Base-by-base conservation (phyloP, 1,284 basidiomycete species). In the Cryptococcus sp. region DNA sequence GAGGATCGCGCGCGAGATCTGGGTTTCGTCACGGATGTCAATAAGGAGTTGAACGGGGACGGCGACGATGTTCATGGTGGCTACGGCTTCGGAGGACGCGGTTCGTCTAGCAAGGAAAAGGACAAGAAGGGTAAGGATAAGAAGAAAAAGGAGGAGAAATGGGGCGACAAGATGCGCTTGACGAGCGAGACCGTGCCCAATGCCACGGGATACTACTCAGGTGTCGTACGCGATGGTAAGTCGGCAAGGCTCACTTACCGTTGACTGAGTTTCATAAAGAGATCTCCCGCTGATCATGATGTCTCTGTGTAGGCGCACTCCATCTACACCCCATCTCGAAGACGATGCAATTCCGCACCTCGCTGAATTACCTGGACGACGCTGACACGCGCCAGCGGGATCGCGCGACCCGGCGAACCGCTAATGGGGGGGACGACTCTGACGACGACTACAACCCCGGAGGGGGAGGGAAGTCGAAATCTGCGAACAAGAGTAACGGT, bases 111-210 rank as follows among this genome's bases (percentile, higher is more conserved):
- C 17, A 62, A 66, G 47, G 60, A 61, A 23, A 67, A 65, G 50
- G 56, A 61, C 25, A 69, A 62, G 58, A 69, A 67, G 54, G 63
- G 58, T 7, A 68, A 57, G 52, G 60, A 56, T 40, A 60, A 66
- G 54, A 62, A 54, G 47, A 67, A 67, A 50, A 64, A 66, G 53
- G 54, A 65, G 43, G 63, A 66, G 25, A 68, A 63, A 30, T 78
- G 76, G 78, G 75, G 74, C 8, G 73, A 75, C 50, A 78, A 78
- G 64, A 70, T 73, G 65, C 67, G 77, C 30, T 72, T 76, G 45
- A 71, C 67, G 52, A 69, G 66, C 55, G 77, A 78, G 51, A 52
- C 54, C 5, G 66, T 78, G 20, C 75, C 77, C 1, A 63, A 70
- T 38, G 63, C 69, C 43, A 63, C 64, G 47, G 74, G 69, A 2